Evolutionary conservation across 208 protist species (phyloP).

Genomic region (Endotrypanum monterogeii): DNA sequence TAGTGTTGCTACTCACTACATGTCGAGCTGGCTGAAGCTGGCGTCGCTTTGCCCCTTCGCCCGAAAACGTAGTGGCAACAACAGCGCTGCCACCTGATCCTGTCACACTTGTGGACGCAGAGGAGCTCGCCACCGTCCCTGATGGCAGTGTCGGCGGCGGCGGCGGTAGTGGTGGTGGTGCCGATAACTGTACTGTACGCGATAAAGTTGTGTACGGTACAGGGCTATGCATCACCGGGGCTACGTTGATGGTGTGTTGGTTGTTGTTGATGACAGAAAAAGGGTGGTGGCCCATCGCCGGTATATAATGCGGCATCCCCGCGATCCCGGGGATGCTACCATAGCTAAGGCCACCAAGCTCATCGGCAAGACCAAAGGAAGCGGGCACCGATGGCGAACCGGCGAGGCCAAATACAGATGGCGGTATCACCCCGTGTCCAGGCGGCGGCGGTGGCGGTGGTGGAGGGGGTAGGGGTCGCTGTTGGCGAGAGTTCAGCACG

Average conservation of each 20-base stretch:
- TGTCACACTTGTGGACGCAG: neutral
- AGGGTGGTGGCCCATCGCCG: constrained; percentile 35
- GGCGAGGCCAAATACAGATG: constrained; percentile 15
- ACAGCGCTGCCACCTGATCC: constrained; percentile 8
- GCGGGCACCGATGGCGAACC: neutral
- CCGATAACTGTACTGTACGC: neutral
- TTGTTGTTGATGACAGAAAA: constrained; percentile 43
- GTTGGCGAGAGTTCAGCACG: constrained; percentile 9
- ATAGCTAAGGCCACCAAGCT: constrained; percentile 20
- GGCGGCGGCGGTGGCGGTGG: constrained; percentile 18
- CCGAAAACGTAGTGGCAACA: neutral
- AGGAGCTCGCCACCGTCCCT: neutral
- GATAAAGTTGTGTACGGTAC: constrained; percentile 12
- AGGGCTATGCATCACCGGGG: constrained; percentile 20
- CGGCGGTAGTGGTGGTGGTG: constrained; percentile 9
- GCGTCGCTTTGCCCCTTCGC: constrained; percentile 23
- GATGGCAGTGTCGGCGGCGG: constrained; percentile 4
- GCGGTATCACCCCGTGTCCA: constrained; percentile 11
- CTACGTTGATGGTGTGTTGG: constrained; percentile 39
- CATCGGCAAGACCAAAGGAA: constrained; percentile 14
- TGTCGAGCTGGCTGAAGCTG: constrained; percentile 17
- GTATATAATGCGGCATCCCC: constrained; percentile 32
- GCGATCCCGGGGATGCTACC: constrained; percentile 13
- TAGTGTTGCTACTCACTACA: constrained; percentile 31
- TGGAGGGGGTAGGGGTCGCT: constrained; percentile 12